A percentile compares a stretch with the other conserved stretches of the same genome.
phyloP scores from a whole-genome alignment of 1,284 basidiomycete species.

The Xerocomus minutiporus region DNA sequence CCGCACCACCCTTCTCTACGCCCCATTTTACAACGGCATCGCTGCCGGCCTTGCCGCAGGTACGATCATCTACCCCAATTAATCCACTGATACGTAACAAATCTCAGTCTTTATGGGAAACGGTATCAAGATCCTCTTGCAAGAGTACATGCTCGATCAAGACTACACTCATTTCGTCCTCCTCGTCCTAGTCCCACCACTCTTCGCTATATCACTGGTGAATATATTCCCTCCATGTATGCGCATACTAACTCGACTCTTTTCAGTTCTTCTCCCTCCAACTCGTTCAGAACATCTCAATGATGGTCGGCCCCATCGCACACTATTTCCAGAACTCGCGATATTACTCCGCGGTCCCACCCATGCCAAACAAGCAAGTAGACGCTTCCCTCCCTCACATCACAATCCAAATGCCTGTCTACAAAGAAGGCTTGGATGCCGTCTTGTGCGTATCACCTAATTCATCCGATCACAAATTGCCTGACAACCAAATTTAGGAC shows the following conservation, averaged over 20 bases:
- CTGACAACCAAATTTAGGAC: conserved; percentile 37
- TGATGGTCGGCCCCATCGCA: conserved; percentile 66
- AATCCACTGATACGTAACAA: conserved; percentile 9
- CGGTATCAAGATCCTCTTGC: conserved; percentile 54
- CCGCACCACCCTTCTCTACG: conserved; percentile 64
- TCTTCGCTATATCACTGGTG: conserved; percentile 71
- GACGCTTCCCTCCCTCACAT: conserved; percentile 65
- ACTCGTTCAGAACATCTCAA: conserved; percentile 57
- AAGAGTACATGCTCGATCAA: conserved; percentile 67
- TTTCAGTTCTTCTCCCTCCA: conserved; percentile 59
- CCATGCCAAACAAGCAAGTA: conserved; percentile 56
- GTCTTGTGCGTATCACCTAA: conserved; percentile 52
- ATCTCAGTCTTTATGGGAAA: conserved; percentile 57
- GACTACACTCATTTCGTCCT: conserved; percentile 61
- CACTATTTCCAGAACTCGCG: conserved; percentile 71
- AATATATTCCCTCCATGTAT: conserved; percentile 22
- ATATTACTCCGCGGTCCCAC: conserved; percentile 63
- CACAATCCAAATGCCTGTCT: conserved; percentile 76
- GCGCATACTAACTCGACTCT: background rate
- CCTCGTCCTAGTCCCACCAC: conserved; percentile 57
- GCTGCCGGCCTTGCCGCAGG: conserved; percentile 63
- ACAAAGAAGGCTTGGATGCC: conserved; percentile 68
- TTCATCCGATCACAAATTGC: conserved; percentile 2
- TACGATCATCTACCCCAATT: conserved; percentile 31
- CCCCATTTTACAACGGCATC: conserved; percentile 72